These are phyloP conservation scores for Phytophthora constricta DNA, from an alignment of 352 stramenopile species.

Conservation along the genomic window DNA sequence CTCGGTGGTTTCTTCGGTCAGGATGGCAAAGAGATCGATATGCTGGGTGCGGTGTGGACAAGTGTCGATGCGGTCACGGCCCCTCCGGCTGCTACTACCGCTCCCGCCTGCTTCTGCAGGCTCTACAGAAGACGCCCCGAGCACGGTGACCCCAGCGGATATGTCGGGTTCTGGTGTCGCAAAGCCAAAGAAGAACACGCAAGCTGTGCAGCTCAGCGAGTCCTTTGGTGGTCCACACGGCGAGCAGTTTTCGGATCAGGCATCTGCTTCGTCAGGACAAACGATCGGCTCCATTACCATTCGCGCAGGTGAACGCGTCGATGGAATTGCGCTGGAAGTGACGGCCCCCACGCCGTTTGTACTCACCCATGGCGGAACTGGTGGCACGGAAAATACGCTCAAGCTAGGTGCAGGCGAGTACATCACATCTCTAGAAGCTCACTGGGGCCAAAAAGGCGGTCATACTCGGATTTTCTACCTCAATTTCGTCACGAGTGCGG, in stretches of 20 bases:
- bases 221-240: too few species aligned
- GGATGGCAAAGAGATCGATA: conserved; percentile 5
- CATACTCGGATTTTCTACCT: conserved; percentile 50
- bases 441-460: conserved; percentile 39
- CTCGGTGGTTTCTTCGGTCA: conserved; percentile 7
- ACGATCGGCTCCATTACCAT: too few species aligned
- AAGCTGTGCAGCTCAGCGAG: too few species aligned
- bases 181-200: too few species aligned
- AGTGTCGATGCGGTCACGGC: background rate
- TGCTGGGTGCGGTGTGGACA: conserved; percentile 5
- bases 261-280: too few species aligned
- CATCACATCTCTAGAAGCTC: conserved; percentile 18
- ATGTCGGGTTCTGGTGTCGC: too few species aligned
- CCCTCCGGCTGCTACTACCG: background rate
- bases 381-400: conserved; percentile 36
- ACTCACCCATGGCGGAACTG: conserved; percentile 44
- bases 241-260: too few species aligned
- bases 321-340: conserved; percentile 39
- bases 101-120: conserved; percentile 5
- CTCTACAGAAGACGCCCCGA: conserved; percentile 1
- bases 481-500: conserved; percentile 40
- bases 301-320: too few species aligned
- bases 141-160: conserved; percentile 3
- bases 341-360: conserved; percentile 9
- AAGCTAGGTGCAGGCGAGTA: too few species aligned